phyloP scores from a whole-genome alignment of 768 basidiomycete genomes.

The Kondoa malvinella region DNA sequence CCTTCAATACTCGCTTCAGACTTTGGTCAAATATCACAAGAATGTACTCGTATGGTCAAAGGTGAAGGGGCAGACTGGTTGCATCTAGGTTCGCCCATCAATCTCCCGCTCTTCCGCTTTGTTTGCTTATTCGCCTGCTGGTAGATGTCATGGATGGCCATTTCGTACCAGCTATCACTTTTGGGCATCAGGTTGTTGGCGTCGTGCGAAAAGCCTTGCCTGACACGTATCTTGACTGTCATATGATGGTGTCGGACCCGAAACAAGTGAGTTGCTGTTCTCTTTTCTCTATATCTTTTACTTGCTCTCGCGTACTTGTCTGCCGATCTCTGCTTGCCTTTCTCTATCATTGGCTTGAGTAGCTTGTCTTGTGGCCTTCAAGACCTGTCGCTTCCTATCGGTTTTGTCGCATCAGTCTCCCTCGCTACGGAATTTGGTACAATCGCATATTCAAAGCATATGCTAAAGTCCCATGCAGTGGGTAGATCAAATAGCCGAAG shows the following conservation, averaged over 20 bases:
- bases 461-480: constrained; percentile 43
- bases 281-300: constrained; percentile 7
- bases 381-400: too few species aligned
- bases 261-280: constrained; percentile 49
- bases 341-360: too few species aligned
- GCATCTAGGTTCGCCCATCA: constrained; percentile 60
- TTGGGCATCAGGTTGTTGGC: constrained; percentile 66
- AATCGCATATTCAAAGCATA: background rate
- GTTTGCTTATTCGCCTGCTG: too few species aligned
- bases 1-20: constrained; percentile 95
- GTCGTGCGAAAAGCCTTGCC: constrained; percentile 71
- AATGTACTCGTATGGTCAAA: constrained; percentile 92
- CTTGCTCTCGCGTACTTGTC: too few species aligned
- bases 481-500: constrained; percentile 88
- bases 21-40: constrained; percentile 82
- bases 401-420: too few species aligned
- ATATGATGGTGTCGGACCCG: constrained; percentile 97
- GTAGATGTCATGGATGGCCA: constrained; percentile 97
- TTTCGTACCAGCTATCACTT: constrained; percentile 96
- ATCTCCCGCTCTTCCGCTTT: background rate
- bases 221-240: constrained; percentile 99
- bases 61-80: constrained; percentile 83
- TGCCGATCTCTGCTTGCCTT: too few species aligned
- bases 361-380: background rate
- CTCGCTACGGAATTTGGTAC: too few species aligned